These are phyloP conservation scores for Talaromyces sp. DNA, from an alignment of 2,329 filamentous ascomycete species.

Conservation along the genomic window DNA sequence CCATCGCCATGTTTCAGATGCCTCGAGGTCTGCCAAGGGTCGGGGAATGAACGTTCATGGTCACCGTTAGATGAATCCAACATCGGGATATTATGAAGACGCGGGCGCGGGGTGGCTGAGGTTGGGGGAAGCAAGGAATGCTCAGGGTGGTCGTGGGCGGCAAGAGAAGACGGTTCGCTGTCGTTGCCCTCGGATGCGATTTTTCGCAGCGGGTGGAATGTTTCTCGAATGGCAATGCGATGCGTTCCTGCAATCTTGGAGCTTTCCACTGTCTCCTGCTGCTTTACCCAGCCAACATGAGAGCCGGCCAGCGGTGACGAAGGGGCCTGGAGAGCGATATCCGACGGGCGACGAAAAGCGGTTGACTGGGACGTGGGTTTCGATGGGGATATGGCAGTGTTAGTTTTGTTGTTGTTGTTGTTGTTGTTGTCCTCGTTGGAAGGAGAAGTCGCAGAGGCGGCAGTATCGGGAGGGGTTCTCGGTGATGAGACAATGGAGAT, in stretches of 20 bases:
- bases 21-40: conserved; percentile 16
- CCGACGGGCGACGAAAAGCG: conserved; percentile 18
- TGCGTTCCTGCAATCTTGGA: conserved; percentile 13
- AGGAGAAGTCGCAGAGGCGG: conserved; percentile 6
- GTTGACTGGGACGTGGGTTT: conserved; percentile 14
- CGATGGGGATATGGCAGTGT: conserved; percentile 17
- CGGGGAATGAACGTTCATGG: conserved; percentile 15
- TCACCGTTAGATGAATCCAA: conserved; percentile 15
- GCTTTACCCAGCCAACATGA: conserved; percentile 20
- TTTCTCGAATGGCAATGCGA: conserved; percentile 15
- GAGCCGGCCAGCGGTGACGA: conserved; percentile 24
- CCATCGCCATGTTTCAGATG: conserved; percentile 20
- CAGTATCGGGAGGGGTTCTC: background rate
- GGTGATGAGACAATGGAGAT: conserved; percentile 15
- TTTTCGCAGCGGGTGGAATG: conserved; percentile 19
- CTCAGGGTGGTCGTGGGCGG: conserved; percentile 18
- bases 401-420: conserved; percentile 16
- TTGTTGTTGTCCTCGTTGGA: conserved; percentile 21
- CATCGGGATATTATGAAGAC: conserved; percentile 18
- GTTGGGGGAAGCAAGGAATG: conserved; percentile 24
- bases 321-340: conserved; percentile 21
- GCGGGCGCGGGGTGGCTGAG: conserved; percentile 22
- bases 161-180: conserved; percentile 3
- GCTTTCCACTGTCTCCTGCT: conserved; percentile 18
- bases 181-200: conserved; percentile 21